Evolutionary conservation across 257 asterid genomes (phyloP), one percentile per base, ranked within the genome.

Genomic region (Gentiana dahurica): DNA sequence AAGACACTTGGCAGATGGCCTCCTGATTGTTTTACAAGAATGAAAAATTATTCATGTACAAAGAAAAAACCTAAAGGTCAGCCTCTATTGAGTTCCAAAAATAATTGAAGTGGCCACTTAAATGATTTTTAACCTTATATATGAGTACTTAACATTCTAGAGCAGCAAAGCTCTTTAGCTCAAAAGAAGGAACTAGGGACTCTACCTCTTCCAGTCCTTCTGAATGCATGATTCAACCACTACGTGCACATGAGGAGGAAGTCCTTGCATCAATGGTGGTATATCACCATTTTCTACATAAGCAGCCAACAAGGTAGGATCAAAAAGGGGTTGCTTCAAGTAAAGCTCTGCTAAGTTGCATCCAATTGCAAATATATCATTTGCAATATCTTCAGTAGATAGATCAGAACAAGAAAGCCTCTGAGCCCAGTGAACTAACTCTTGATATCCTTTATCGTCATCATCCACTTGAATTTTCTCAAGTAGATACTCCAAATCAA

Each of bases 281-380:
- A 72, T 71, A 74, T 72, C 72, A 57, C 90, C 90, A 62, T 71
- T 75, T 71, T 81, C 84, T 76, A 83, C 60, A 81, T 73, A 87
- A 47, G 79, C 71, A 67, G 51, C 68, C 56, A 75, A 70, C 9
- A 90, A 73, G 67, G 69, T 66, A 36, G 76, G 68, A 77, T 84
- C 83, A 79, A 91, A 91, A 52, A 87, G 93, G 53, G 98, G 98
- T 71, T 71, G 78, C 64, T 78, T 78, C 79, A 78, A 65, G 63
- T 87, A 81, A 70, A 91, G 87, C 73, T 91, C 97, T 50, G 97
- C 94, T 60, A 91, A 76, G 68, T 87, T 83, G 72, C 98, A 91
- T 54, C 98, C 98, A 77, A 85, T 60, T 36, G 90, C 78, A 80
- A 91, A 91, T 69, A 87, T 81, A 75, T 91, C 98, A 66, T 75